These are phyloP conservation scores for Tinospora cordifolia DNA, from an alignment of 164 flowering plant genomes.

Conservation along the genomic window DNA sequence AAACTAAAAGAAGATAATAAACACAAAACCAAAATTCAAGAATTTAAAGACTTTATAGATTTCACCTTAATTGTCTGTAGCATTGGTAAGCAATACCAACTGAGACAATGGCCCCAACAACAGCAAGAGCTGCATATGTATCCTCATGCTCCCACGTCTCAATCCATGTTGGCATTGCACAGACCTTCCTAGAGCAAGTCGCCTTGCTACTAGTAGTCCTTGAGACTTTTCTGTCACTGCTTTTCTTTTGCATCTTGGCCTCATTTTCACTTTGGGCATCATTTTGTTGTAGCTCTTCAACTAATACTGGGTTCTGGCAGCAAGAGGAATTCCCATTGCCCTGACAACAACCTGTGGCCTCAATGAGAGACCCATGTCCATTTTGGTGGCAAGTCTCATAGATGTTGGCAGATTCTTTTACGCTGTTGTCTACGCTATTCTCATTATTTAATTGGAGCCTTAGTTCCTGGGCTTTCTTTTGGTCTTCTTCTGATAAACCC, in stretches of 20 bases:
- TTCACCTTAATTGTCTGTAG: constrained; percentile 51
- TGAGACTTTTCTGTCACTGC: constrained; percentile 25
- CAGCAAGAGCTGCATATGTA: constrained; percentile 79
- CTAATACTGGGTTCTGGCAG: constrained; percentile 37
- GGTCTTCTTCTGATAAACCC: constrained; percentile 94
- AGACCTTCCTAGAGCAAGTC: constrained; percentile 35
- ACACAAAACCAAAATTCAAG: neutral
- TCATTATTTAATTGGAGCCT: constrained; percentile 40
- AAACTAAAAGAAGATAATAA: neutral
- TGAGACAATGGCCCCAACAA: constrained; percentile 61
- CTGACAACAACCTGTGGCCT: constrained; percentile 47
- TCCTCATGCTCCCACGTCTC: constrained; percentile 94
- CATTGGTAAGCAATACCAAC: constrained; percentile 62
- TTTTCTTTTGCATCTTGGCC: constrained; percentile 20
- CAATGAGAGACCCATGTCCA: constrained; percentile 26
- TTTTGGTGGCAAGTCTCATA: constrained; percentile 7
- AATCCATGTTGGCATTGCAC: constrained; percentile 65
- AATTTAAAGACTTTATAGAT: neutral
- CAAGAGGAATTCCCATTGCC: constrained; percentile 44
- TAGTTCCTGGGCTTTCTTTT: constrained; percentile 45
- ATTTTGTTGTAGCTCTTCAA: constrained; percentile 17
- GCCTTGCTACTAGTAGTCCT: constrained; percentile 28
- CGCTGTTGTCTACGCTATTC: constrained; percentile 19
- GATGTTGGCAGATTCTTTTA: constrained; percentile 19
- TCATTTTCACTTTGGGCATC: constrained; percentile 14